Conservation (phyloP, 441 rosid species). For the Adansonia grandidieri region DNA sequence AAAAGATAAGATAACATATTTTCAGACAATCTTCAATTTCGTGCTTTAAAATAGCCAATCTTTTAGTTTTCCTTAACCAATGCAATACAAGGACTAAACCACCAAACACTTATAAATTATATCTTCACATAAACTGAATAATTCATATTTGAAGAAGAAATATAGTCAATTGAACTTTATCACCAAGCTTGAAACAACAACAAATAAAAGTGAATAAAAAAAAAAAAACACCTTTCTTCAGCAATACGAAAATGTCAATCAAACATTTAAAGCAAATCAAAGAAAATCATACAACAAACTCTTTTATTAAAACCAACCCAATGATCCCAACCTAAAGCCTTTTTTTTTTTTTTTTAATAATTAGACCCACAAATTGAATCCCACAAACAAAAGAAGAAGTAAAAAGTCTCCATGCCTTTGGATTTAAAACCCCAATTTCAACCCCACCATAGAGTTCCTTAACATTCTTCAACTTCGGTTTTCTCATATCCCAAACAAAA, state of each 20-base stretch:
- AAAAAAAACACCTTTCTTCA: not conserved
- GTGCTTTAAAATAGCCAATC: not conserved
- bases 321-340: not conserved
- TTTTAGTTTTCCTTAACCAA: not conserved
- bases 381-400: not conserved
- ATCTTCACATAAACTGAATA: not conserved
- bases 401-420: constrained; percentile 18
- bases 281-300: not conserved
- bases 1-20: not conserved
- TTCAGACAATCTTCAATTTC: not conserved
- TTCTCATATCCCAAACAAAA: constrained; percentile 26
- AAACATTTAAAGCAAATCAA: not conserved
- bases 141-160: constrained; percentile 9
- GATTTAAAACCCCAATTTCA: constrained; percentile 22
- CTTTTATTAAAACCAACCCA: not conserved
- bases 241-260: not conserved
- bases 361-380: constrained; percentile 9
- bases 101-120: not conserved
- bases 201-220: not conserved
- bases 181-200: not conserved
- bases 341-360: not conserved
- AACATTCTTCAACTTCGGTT: constrained; percentile 29
- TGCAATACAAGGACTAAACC: not conserved
- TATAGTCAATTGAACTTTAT: not conserved
- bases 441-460: constrained; percentile 26